Conservation (phyloP, 768 basidiomycete genomes). For the Kwoniella heveanensis region DNA sequence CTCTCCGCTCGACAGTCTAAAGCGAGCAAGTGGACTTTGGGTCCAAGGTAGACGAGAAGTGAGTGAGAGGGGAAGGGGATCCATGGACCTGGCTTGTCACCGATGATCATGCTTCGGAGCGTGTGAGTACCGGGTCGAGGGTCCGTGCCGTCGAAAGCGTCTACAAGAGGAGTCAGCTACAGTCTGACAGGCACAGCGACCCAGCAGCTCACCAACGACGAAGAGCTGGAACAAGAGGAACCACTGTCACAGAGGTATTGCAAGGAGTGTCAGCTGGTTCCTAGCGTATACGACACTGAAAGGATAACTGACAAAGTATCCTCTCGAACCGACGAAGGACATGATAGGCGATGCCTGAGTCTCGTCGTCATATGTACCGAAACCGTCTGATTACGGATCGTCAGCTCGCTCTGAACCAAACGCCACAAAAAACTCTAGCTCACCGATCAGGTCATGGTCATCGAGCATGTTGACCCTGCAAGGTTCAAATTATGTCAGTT, state of each 20-base stretch:
- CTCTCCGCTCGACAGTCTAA: constrained; percentile 73
- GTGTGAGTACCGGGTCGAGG: constrained; percentile 67
- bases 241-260: constrained; percentile 31
- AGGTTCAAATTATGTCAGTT: no score
- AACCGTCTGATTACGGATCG: constrained; percentile 32
- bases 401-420: constrained; percentile 1
- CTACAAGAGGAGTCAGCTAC: constrained; percentile 53
- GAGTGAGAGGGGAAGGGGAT: constrained; percentile 81
- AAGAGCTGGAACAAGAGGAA: constrained; percentile 94
- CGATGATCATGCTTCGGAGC: constrained; percentile 73
- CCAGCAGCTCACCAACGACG: constrained; percentile 65
- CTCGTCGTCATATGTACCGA: constrained; percentile 53
- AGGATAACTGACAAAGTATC: constrained; percentile 65
- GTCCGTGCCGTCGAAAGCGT: constrained; percentile 72
- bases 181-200: not conserved
- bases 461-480: constrained; percentile 58
- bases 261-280: not conserved
- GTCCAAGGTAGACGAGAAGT: constrained; percentile 76
- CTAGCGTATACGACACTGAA: not conserved
- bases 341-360: constrained; percentile 42
- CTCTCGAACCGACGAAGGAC: constrained; percentile 73
- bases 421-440: constrained; percentile 60
- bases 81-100: constrained; percentile 69
- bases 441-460: constrained; percentile 63
- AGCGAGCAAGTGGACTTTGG: constrained; percentile 66